phyloP scores from a whole-genome alignment of 352 stramenopile genomes.

The Globisporangium emineosum region DNA sequence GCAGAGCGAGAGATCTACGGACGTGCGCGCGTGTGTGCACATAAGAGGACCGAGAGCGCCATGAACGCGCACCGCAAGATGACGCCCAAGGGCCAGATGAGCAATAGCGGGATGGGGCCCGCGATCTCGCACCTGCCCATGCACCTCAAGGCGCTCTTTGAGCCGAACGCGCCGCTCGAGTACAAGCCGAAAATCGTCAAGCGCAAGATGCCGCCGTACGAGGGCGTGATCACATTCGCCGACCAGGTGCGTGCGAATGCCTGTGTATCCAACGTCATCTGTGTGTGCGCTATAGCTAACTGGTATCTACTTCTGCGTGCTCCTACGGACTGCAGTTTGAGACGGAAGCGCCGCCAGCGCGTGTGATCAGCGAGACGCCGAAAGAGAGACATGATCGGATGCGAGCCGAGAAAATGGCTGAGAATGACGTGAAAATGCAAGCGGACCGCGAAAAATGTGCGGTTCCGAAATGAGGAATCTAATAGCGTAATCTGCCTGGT shows the following conservation, averaged over 20 bases:
- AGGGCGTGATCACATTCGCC: constrained; percentile 43
- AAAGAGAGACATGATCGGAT: constrained; percentile 69
- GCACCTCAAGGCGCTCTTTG: constrained; percentile 80
- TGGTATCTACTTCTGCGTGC: neutral
- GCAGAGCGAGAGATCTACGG: neutral
- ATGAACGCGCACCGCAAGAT: constrained; percentile 81
- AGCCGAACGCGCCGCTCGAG: constrained; percentile 71
- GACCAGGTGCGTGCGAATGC: constrained; percentile 21
- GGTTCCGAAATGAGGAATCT: neutral
- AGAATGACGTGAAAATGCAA: constrained; percentile 66
- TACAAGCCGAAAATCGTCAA: constrained; percentile 74
- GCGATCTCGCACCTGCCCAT: constrained; percentile 77
- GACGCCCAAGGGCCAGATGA: constrained; percentile 88
- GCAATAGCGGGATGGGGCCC: constrained; percentile 80
- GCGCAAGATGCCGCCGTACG: constrained; percentile 86
- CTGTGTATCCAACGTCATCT: no score
- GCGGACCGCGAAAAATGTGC: constrained; percentile 59
- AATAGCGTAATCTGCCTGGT: neutral
- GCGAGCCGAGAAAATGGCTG: constrained; percentile 51
- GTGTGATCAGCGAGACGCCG: constrained; percentile 68
- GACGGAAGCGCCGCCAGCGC: constrained; percentile 44
- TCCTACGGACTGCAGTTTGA: constrained; percentile 43
- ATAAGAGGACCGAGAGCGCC: neutral
- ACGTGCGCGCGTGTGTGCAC: neutral
- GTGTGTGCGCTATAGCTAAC: neutral